Base-by-base conservation (phyloP, 129 eudicot genomes). In the Centrapalus pauciflorus region DNA sequence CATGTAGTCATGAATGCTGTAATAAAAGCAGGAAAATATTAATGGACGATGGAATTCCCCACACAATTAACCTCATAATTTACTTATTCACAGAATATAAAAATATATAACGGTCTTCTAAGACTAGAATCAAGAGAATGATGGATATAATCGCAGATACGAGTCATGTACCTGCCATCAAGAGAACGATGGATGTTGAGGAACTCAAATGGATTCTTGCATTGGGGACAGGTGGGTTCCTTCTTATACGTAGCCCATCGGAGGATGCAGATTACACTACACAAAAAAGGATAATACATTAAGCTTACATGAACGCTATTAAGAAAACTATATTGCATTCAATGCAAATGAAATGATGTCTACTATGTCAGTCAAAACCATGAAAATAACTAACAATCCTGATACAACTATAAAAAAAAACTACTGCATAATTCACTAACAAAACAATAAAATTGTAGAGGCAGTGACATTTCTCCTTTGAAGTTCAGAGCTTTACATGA, bases 221-320 rank as follows among this genome's bases (percentile, higher is more conserved):
- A 90, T 74, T 90, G 95, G 14, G 97, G 97, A 71, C 97, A 90
- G 0, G 82, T 84, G 13, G 97, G 95, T 66, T 86, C 86, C 72
- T 77, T 78, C 64, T 87, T 85, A 76, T 81, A 87, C 6, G 97
- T 77, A 16, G 97, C 95, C 97, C 97, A 90, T 49, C 77, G 85
- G 20, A 90, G 82, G 70, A 90, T 90, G 84, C 97, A 90, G 10
- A 70, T 82, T 82, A 87, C 89, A 67, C 97, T 90, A 77, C 23
- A 57, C 8, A 32, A 55, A 24, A 30, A 26, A 64, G 19, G 11
- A 33, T 26, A 1, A 56, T 14, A 56, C 20, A 19, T 56, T 66
- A 55, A 32, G 3, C 29, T 20, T 6, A 40, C 26, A 8, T 7
- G 8, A 48, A 61, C 1, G 7, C 13, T 3, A 7, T 51, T 37